phyloP scores from a whole-genome alignment of 2,329 filamentous ascomycete genomes.

The Sporothrix mexicana region DNA sequence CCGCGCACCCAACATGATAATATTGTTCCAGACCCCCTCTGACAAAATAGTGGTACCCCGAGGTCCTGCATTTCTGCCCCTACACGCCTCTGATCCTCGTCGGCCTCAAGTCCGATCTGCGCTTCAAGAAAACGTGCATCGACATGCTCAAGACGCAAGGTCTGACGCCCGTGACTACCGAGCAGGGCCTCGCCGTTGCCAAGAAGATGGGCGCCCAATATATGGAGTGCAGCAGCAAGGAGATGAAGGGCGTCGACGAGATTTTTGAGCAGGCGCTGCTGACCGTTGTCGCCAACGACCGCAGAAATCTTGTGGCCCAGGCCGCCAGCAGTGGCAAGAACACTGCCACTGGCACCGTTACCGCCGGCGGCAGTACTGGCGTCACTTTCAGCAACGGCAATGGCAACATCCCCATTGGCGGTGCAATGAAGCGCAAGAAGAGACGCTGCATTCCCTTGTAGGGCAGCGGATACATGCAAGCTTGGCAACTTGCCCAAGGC shows the following conservation, averaged over 20 bases:
- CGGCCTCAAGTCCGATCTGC: conserved; percentile 95
- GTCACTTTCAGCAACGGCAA: conserved; percentile 41
- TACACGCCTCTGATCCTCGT: conserved; percentile 95
- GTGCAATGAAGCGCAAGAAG: conserved; percentile 76
- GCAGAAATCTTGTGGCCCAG: conserved; percentile 64
- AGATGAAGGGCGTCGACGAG: conserved; percentile 94
- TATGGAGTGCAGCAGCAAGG: conserved; percentile 98
- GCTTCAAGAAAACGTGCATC: conserved; percentile 94
- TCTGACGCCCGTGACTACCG: conserved; percentile 88
- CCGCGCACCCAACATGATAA: not conserved
- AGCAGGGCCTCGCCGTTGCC: conserved; percentile 87
- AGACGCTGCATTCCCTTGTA: conserved; percentile 81
- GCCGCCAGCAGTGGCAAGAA: conserved; percentile 46
- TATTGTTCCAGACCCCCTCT: conserved; percentile 30
- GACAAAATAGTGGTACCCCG: conserved; percentile 86
- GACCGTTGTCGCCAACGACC: conserved; percentile 83
- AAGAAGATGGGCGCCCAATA: conserved; percentile 94
- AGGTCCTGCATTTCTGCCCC: conserved; percentile 98
- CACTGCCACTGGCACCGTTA: conserved; percentile 39
- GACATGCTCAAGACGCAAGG: conserved; percentile 98
- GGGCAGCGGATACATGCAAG: conserved; percentile 41
- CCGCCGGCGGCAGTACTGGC: conserved; percentile 45
- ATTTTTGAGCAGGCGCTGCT: conserved; percentile 93
- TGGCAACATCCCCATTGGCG: conserved; percentile 48
- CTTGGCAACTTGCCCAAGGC: conserved; percentile 28